phyloP scores from a whole-genome alignment of 116 monocot genomes.

The Thalassia testudinum region DNA sequence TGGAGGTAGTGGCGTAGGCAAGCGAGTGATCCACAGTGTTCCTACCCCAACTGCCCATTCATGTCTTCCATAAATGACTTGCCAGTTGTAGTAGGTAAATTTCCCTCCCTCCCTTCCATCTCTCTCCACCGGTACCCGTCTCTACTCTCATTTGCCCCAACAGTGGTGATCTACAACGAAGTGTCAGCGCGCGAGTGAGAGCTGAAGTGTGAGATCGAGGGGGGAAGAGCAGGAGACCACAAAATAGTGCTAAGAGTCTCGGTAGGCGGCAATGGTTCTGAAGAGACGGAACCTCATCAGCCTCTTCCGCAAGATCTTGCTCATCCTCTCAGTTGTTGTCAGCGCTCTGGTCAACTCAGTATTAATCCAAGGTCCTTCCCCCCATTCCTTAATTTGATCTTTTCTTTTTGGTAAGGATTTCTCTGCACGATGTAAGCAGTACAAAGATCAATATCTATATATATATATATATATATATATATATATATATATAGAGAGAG shows the following conservation, averaged over 20 bases:
- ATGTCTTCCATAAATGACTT: conserved; percentile 30
- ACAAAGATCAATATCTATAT: too few species aligned
- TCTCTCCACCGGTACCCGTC: neutral
- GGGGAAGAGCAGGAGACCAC: neutral
- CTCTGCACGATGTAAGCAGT: too few species aligned
- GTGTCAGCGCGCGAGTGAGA: neutral
- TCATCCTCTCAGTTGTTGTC: conserved; percentile 18
- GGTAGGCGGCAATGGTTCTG: conserved; percentile 16
- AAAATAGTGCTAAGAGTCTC: neutral
- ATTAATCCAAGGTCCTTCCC: conserved; percentile 34
- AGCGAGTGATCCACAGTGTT: conserved; percentile 4
- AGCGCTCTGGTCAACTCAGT: too few species aligned
- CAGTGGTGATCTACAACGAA: neutral
- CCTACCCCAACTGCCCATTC: conserved; percentile 19
- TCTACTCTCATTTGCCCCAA: conserved; percentile 1
- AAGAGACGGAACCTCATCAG: conserved; percentile 17
- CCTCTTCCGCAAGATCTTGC: conserved; percentile 20
- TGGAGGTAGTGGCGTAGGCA: too few species aligned
- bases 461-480: too few species aligned
- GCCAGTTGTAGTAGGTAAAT: neutral
- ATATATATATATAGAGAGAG: too few species aligned
- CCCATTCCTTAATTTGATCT: neutral
- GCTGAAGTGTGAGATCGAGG: neutral
- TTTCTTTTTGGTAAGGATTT: too few species aligned
- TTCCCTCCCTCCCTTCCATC: neutral